A percentile compares a stretch with the other conserved stretches of the same genome.
These are phyloP conservation scores for Talinum fruticosum DNA, from an alignment of 148 eudicot genomes.

Conservation along the genomic window DNA sequence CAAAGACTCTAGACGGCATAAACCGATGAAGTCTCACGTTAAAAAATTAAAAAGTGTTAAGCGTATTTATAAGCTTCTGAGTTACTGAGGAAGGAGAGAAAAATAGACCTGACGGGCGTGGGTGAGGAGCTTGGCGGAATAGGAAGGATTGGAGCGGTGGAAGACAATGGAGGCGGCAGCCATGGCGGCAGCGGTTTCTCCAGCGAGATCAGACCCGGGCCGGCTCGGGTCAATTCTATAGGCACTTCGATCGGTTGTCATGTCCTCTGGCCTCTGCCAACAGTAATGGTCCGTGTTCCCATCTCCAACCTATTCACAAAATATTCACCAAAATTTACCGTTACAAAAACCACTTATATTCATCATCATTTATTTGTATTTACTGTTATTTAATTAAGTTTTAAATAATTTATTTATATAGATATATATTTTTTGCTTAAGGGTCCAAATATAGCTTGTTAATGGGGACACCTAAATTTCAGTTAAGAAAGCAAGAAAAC, in stretches of 20 bases:
- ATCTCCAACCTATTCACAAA: slow-evolving; percentile 72
- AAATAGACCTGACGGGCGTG: slow-evolving; percentile 78
- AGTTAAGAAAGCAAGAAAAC: slow-evolving; percentile 1
- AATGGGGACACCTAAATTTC: slow-evolving; percentile 14
- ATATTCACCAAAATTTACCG: background rate
- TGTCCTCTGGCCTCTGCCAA: slow-evolving; percentile 99
- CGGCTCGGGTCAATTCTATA: slow-evolving; percentile 71
- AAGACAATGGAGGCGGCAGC: slow-evolving; percentile 84
- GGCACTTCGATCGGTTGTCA: slow-evolving; percentile 85
- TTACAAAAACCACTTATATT: background rate
- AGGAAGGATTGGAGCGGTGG: slow-evolving; percentile 57
- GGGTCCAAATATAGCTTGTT: slow-evolving; percentile 12
- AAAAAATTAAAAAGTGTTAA: too few relatives aligned
- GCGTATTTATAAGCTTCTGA: too few relatives aligned
- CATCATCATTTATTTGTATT: background rate
- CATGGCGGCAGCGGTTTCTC: slow-evolving; percentile 95
- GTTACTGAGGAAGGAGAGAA: background rate
- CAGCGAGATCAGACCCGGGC: slow-evolving; percentile 94
- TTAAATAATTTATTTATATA: too few relatives aligned
- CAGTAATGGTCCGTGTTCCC: slow-evolving; percentile 94
- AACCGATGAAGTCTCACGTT: too few relatives aligned
- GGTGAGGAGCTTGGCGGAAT: slow-evolving; percentile 60
- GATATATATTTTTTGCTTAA: background rate
- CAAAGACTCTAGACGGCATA: too few relatives aligned
- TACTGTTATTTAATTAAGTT: too few relatives aligned